phyloP scores from a whole-genome alignment of 352 stramenopile genomes.

The Phytophthora brassicae region DNA sequence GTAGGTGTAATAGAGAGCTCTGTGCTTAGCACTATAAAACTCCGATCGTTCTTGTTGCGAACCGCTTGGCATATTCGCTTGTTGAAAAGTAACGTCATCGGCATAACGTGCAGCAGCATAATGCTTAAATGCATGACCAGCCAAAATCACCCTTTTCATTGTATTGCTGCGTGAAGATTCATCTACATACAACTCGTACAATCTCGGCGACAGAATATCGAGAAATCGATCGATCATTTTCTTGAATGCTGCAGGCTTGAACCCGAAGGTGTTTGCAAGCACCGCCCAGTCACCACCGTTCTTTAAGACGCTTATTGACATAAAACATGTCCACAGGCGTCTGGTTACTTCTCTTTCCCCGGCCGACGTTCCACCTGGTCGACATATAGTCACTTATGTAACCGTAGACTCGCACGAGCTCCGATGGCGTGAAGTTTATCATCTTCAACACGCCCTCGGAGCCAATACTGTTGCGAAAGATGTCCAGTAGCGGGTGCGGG shows the following conservation, averaged over 20 bases:
- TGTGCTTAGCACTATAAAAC: constrained; percentile 11
- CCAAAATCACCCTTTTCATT: not conserved
- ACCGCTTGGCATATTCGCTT: not conserved
- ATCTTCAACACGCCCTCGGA: not conserved
- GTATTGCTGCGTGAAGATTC: not conserved
- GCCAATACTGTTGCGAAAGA: not conserved
- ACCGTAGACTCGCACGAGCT: not conserved
- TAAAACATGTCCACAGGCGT: constrained; percentile 2
- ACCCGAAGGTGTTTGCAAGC: not conserved
- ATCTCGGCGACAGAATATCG: not conserved
- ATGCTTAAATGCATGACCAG: not conserved
- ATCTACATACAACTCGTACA: not conserved
- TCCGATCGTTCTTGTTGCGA: not conserved
- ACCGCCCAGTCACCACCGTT: not conserved
- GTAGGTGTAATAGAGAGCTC: constrained; percentile 3
- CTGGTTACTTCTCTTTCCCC: not conserved
- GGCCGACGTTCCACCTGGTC: not conserved
- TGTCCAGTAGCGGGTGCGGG: not conserved
- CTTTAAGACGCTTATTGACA: not conserved
- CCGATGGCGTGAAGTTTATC: constrained; percentile 1
- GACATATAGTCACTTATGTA: not conserved
- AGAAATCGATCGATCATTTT: constrained; percentile 4
- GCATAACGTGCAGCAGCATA: constrained; percentile 4
- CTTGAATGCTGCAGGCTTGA: not conserved
- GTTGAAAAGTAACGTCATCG: not conserved